A percentile compares a stretch with the other conserved stretches of the same genome.
Conservation (phyloP, 805 yeast species). For the Pichia thaimueangensis region DNA sequence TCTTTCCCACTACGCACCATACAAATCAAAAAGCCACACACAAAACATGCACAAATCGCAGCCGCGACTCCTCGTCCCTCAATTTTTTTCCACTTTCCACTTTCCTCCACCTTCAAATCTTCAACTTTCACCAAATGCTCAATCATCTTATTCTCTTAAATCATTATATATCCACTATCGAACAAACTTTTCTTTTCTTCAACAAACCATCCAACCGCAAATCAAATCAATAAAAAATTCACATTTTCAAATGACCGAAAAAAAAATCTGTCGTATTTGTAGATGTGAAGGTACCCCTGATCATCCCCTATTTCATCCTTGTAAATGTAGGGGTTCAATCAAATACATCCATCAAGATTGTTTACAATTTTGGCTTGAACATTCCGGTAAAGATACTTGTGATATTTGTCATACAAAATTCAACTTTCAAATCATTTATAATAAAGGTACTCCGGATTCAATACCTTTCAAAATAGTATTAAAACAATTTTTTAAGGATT, state of each 20-base stretch:
- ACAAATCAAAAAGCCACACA: too few relatives aligned
- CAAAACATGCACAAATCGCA: too few relatives aligned
- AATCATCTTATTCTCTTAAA: too few relatives aligned
- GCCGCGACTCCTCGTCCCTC: too few relatives aligned
- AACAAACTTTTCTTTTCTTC: too few relatives aligned
- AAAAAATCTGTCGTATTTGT: conserved; percentile 70
- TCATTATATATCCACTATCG: too few relatives aligned
- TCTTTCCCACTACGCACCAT: too few relatives aligned
- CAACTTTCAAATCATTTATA: conserved; percentile 39
- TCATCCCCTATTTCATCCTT: conserved; percentile 84
- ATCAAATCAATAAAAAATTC: too few relatives aligned
- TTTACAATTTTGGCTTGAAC: conserved; percentile 78
- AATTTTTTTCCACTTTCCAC: too few relatives aligned
- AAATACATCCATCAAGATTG: conserved; percentile 92
- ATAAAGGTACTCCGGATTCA: conserved; percentile 38
- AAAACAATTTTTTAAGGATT: conserved; percentile 23
- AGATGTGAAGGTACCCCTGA: conserved; percentile 79
- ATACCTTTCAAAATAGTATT: conserved; percentile 52
- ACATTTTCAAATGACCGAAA: not conserved
- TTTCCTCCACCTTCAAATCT: too few relatives aligned
- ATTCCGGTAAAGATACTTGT: conserved; percentile 60
- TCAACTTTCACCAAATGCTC: too few relatives aligned
- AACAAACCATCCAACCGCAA: too few relatives aligned
- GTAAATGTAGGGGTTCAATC: conserved; percentile 91
- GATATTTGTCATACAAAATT: conserved; percentile 83